A percentile compares a stretch with the other conserved stretches of the same genome.
These are phyloP conservation scores for Eimeria sp. DNA, from an alignment of 169 alveolate species.

Conservation along the genomic window DNA sequence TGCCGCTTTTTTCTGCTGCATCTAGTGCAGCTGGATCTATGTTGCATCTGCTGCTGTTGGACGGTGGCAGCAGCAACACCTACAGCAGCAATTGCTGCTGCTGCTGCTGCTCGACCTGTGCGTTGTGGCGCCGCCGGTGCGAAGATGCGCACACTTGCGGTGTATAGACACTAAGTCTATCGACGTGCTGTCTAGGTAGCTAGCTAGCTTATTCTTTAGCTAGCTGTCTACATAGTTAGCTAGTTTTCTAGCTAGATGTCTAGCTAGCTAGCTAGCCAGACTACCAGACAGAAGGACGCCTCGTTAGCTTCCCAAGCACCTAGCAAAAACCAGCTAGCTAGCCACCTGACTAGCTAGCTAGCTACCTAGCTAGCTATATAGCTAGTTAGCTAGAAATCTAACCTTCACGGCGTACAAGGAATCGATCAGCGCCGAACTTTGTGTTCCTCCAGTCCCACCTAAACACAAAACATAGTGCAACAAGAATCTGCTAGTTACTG, in stretches of 20 bases:
- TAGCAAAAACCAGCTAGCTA: background rate
- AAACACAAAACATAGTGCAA: background rate
- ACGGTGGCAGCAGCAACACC: background rate
- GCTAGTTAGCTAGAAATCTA: background rate
- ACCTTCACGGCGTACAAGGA: constrained; percentile 42
- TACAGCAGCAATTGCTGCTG: background rate
- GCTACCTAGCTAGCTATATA: background rate
- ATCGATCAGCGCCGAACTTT: constrained; percentile 53
- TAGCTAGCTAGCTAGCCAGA: background rate
- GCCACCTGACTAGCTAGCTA: background rate
- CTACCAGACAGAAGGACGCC: background rate
- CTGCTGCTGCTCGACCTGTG: background rate
- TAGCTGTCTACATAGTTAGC: no score
- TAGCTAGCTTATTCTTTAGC: no score
- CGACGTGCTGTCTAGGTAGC: no score
- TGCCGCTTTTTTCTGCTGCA: no score
- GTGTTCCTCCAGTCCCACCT: constrained; percentile 81
- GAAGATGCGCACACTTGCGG: background rate
- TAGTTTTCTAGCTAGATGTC: background rate
- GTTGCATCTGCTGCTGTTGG: no score
- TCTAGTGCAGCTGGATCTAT: no score
- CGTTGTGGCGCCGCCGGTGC: background rate
- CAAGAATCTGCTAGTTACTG: background rate
- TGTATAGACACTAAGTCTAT: background rate
- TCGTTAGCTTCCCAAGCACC: background rate